These are phyloP conservation scores for Phytophthora ramorum DNA, from an alignment of 352 stramenopile species.

Conservation along the genomic window DNA sequence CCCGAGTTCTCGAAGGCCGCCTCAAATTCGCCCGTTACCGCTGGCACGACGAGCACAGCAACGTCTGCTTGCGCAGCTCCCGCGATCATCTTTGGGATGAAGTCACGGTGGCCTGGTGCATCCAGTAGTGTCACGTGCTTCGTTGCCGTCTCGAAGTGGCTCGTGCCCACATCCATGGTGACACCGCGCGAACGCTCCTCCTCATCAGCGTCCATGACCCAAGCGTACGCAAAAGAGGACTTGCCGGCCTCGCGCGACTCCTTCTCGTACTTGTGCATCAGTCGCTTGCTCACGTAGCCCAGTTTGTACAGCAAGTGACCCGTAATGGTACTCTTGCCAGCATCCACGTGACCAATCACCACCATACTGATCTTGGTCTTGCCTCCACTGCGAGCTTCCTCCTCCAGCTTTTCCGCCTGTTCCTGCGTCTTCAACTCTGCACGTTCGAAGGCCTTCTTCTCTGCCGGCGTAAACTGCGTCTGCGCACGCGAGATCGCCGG, in stretches of 20 bases:
- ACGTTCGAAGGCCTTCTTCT: slow-evolving; percentile 75
- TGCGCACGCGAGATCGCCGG: slow-evolving; percentile 34
- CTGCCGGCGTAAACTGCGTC: slow-evolving; percentile 59
- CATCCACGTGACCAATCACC: slow-evolving; percentile 97
- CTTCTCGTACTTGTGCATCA: slow-evolving; percentile 94
- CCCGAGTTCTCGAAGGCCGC: slow-evolving; percentile 94
- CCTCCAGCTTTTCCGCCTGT: slow-evolving; percentile 48
- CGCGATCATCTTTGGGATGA: slow-evolving; percentile 98
- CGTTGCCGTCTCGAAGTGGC: slow-evolving; percentile 89
- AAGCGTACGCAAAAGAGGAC: slow-evolving; percentile 96
- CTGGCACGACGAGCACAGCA: slow-evolving; percentile 95
- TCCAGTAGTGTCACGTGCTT: slow-evolving; percentile 97
- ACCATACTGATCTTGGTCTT: slow-evolving; percentile 94
- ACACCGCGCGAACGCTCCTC: slow-evolving; percentile 94
- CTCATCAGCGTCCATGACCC: slow-evolving; percentile 93
- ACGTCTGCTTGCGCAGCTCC: slow-evolving; percentile 93
- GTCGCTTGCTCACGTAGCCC: slow-evolving; percentile 85
- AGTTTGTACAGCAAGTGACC: slow-evolving; percentile 95
- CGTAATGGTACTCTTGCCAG: slow-evolving; percentile 97
- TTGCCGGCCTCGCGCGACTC: slow-evolving; percentile 93
- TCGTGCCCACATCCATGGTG: slow-evolving; percentile 97
- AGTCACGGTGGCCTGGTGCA: slow-evolving; percentile 97
- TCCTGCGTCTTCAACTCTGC: slow-evolving; percentile 77
- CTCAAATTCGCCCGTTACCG: slow-evolving; percentile 95
- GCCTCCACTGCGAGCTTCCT: slow-evolving; percentile 51